Evolutionary conservation across 2,329 filamentous ascomycete species (phyloP).

Genomic region (Colletotrichum tropicale): DNA sequence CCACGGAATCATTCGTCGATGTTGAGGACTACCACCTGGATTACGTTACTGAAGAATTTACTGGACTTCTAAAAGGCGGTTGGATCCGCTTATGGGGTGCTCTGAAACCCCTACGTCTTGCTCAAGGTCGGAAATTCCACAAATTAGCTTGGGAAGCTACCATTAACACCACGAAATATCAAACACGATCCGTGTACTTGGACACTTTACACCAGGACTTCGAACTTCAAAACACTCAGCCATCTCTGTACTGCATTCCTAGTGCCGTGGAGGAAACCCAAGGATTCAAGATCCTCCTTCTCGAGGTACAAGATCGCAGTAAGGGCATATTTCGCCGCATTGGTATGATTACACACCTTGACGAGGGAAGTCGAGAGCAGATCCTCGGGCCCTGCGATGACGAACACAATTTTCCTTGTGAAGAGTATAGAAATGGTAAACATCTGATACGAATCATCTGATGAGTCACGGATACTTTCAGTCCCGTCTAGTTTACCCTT

Average conservation of each 20-base stretch:
- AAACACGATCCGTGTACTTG: no score
- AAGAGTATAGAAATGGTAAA: background rate
- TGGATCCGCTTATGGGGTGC: background rate
- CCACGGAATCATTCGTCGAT: background rate
- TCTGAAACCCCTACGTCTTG: background rate
- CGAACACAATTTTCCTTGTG: background rate
- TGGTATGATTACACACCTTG: background rate
- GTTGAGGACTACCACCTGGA: background rate
- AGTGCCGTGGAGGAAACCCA: background rate
- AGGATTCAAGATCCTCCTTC: fast-evolving
- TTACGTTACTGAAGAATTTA: background rate
- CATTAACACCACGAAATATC: background rate
- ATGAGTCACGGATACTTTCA: fast-evolving
- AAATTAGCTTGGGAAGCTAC: background rate
- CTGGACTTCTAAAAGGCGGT: background rate
- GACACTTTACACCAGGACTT: background rate
- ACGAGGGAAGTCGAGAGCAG: background rate
- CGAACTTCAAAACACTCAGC: background rate
- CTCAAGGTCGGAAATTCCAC: no score
- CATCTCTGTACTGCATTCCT: background rate
- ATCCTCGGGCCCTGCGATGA: background rate
- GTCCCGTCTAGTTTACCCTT: background rate
- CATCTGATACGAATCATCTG: background rate
- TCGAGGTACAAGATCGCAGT: background rate
- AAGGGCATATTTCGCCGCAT: background rate